These are phyloP conservation scores for Pittosporum tobira DNA, from an alignment of 129 eudicot genomes.

Conservation along the genomic window DNA sequence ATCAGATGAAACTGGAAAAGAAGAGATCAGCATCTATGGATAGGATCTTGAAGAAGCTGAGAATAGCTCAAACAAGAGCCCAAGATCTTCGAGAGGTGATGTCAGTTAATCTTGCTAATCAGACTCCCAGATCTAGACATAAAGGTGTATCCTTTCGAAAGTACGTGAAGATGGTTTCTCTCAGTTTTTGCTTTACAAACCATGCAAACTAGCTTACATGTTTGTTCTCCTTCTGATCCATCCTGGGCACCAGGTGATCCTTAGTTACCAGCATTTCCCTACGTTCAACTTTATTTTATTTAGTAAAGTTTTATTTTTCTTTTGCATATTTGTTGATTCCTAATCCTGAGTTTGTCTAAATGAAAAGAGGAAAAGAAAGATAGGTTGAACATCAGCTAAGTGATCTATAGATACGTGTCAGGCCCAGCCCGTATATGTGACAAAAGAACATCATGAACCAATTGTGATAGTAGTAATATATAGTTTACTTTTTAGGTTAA, in stretches of 20 bases:
- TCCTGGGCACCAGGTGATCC: conserved; percentile 19
- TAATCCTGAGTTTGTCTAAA: too few relatives aligned
- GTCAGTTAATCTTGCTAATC: conserved; percentile 16
- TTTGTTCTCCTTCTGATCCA: background rate
- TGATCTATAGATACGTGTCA: too few relatives aligned
- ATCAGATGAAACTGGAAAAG: conserved; percentile 83
- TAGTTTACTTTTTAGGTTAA: too few relatives aligned
- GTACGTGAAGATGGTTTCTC: conserved; percentile 28
- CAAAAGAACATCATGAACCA: too few relatives aligned
- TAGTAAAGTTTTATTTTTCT: too few relatives aligned
- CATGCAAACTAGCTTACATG: conserved; percentile 11
- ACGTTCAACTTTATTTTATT: too few relatives aligned
- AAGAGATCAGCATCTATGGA: conserved; percentile 72
- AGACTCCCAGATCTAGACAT: conserved; percentile 20
- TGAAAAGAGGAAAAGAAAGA: too few relatives aligned
- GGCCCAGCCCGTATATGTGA: too few relatives aligned
- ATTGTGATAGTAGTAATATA: too few relatives aligned
- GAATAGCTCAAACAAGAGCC: conserved; percentile 57
- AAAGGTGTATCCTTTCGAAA: conserved; percentile 25
- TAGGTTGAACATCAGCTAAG: too few relatives aligned
- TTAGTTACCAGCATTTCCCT: too few relatives aligned
- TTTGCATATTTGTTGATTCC: too few relatives aligned
- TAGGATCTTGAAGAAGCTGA: conserved; percentile 64
- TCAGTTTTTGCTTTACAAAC: conserved; percentile 36
- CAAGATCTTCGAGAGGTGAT: conserved; percentile 49